Conservation (phyloP, 495 filamentous ascomycete species). For the Hyaloscypha hepaticicola region DNA sequence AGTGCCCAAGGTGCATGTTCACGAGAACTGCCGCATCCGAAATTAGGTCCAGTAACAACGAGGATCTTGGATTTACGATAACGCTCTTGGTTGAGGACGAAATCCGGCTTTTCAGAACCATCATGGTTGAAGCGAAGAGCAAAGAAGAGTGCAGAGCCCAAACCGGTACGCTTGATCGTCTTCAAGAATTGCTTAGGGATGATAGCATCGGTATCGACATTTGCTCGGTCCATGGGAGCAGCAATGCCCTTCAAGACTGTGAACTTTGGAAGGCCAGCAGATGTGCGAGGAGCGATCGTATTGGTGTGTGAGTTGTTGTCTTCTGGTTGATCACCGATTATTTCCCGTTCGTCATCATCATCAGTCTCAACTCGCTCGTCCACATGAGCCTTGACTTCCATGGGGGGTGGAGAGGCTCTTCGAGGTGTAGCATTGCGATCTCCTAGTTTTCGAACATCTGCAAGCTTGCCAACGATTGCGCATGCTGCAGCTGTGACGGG, state of each 20-base stretch:
- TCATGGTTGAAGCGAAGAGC: slow-evolving; percentile 74
- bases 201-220: slow-evolving; percentile 97
- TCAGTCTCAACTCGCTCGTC: slow-evolving; percentile 73
- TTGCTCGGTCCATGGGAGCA: slow-evolving; percentile 81
- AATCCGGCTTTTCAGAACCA: slow-evolving; percentile 71
- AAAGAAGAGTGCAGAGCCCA: slow-evolving; percentile 85
- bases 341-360: slow-evolving; percentile 66
- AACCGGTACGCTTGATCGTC: slow-evolving; percentile 96
- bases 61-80: slow-evolving; percentile 87
- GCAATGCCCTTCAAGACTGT: slow-evolving; percentile 79
- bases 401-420: slow-evolving; percentile 32
- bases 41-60: slow-evolving; percentile 90
- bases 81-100: slow-evolving; percentile 87
- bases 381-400: slow-evolving; percentile 55
- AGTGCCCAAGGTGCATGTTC: slow-evolving; percentile 98
- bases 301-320: slow-evolving; percentile 60
- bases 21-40: slow-evolving; percentile 89
- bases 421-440: slow-evolving; percentile 56
- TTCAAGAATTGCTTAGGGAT: slow-evolving; percentile 99
- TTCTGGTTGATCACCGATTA: slow-evolving; percentile 72
- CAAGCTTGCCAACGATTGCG: slow-evolving; percentile 83
- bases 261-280: slow-evolving; percentile 78
- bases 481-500: slow-evolving; percentile 95
- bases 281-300: slow-evolving; percentile 53
- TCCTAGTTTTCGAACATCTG: slow-evolving; percentile 82